Percentiles rank a stretch among this genome's conserved stretches.
phyloP scores from a whole-genome alignment of 345 rosid genomes.

The Hibiscus syriacus region DNA sequence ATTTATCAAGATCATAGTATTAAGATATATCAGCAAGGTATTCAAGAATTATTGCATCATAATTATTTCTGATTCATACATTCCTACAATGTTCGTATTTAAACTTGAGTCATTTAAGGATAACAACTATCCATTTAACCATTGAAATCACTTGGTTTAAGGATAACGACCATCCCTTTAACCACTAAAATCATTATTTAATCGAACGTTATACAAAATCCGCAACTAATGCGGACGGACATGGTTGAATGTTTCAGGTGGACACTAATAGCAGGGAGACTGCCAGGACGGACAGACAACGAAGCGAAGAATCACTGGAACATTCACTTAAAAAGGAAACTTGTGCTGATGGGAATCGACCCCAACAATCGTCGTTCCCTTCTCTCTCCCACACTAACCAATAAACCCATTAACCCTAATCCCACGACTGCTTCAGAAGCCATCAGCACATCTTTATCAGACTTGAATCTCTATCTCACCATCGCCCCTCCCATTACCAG shows the following conservation, averaged over 20 bases:
- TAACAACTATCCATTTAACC: no score
- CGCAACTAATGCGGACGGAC: no score
- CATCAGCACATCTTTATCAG: background rate
- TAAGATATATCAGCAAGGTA: no score
- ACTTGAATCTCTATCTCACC: slow-evolving; percentile 6
- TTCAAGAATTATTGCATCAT: no score
- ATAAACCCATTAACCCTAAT: background rate
- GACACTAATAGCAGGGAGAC: slow-evolving; percentile 12
- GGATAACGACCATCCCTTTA: no score
- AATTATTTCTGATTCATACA: no score
- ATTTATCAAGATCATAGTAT: no score
- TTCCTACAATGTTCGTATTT: no score
- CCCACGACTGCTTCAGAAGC: background rate
- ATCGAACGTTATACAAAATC: no score
- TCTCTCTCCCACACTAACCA: background rate
- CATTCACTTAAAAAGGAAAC: slow-evolving; percentile 12
- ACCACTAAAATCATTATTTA: no score
- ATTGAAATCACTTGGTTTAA: no score
- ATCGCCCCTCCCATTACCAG: background rate
- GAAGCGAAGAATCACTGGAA: slow-evolving; percentile 16
- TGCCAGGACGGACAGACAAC: slow-evolving; percentile 12
- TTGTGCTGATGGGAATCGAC: slow-evolving; percentile 5
- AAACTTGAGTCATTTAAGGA: no score
- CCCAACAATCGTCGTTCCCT: background rate
- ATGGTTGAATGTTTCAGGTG: background rate